Base-by-base conservation (phyloP, 495 filamentous ascomycete species). In the Penicillium coffeae region DNA sequence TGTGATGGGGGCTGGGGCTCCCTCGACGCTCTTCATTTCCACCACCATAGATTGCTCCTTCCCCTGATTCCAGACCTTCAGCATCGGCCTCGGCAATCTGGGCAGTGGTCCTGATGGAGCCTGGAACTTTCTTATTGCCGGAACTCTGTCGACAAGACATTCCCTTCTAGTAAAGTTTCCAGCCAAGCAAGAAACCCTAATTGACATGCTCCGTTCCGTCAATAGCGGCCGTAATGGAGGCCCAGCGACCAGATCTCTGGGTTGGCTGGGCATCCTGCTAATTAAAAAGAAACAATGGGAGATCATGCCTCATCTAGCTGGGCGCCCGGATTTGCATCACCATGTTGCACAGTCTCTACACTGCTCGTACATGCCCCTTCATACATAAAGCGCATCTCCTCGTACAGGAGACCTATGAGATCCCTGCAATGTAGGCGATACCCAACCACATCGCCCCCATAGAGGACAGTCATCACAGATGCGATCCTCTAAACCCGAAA, bases 61-160 rank as follows among this genome's bases (percentile, higher is more conserved):
- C 13, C 16, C 13, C 18, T 41, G 18, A 21, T 25, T 42, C 22
- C 30, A 10, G 42, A 19, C 21, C 32, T 35, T 35, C 30, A n/a
- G n/a, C n/a, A 33, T 45, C 34, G 33, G 27, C 42, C 15, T 35
- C 30, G 27, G 34, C n/a, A 8, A 9, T 15, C 15, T 19, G 2
- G 40, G 40, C 16, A 33, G 14, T 16, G 25, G 14, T 13, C n/a
- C 1, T 43, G 40, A 30, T n/a, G n/a, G n/a, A n/a, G 7, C 10
- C 19, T 19, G 25, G 16, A 40, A 14, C 14, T 40, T 47, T 37
- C 22, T 47, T 27, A 5, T 7, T 35, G 18, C 19, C 19, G 36
- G 45, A 52, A 52, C 45, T 52, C 35, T 52, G 54, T 57, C 50
- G 50, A 57, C 41, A 38, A 47, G 42, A 52, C 54, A 49, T 57